Conservation (phyloP, 208 protist genomes). For the Tritrichomonas musculus region DNA sequence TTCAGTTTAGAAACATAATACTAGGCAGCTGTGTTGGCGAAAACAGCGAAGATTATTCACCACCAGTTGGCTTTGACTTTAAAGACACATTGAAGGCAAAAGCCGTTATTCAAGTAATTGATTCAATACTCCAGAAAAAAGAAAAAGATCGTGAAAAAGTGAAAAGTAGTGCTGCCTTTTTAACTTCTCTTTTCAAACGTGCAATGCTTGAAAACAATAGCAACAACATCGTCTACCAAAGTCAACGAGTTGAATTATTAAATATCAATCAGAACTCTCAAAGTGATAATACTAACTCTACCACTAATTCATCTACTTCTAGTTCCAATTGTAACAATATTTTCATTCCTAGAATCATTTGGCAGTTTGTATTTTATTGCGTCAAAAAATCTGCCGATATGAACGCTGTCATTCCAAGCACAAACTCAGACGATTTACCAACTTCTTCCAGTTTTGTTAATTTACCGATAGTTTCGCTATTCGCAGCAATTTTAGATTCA, state of each 20-base stretch:
- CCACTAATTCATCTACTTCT: no score
- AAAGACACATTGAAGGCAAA: not conserved
- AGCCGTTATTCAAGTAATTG: not conserved
- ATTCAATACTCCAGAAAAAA: not conserved
- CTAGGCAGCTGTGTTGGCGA: not conserved
- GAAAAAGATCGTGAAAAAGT: not conserved
- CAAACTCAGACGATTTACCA: not conserved
- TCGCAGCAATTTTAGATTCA: not conserved
- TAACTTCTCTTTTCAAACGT: not conserved
- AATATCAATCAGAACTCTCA: no score
- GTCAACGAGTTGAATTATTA: no score
- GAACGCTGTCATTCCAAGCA: no score
- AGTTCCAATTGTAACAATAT: no score
- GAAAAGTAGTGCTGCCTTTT: no score
- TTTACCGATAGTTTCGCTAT: not conserved
- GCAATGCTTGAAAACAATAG: not conserved
- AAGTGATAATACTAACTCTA: no score
- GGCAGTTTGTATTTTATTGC: not conserved
- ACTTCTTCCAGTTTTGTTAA: not conserved
- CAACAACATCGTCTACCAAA: no score
- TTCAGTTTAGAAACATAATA: not conserved
- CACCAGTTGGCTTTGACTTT: not conserved
- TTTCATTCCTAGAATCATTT: not conserved
- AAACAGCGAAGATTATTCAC: not conserved
- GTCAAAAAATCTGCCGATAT: not conserved